Evolutionary conservation across 2,329 filamentous ascomycete genomes (phyloP).

Genomic region (Talaromyces amestolkiae): DNA sequence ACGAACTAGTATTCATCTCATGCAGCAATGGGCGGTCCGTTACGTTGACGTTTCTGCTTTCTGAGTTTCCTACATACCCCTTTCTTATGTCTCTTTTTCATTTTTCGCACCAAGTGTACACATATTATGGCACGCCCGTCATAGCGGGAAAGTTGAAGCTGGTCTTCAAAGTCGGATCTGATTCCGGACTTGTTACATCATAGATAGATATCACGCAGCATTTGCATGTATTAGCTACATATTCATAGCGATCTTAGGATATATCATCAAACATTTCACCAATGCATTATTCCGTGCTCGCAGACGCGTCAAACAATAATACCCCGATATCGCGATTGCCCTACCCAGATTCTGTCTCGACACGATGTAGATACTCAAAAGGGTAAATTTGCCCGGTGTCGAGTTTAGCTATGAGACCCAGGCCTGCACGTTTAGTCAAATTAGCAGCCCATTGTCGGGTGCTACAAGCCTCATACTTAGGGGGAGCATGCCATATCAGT

Average conservation of each 20-base stretch:
- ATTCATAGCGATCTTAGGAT: background rate
- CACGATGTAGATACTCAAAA: background rate
- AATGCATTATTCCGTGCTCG: background rate
- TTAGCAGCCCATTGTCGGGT: background rate
- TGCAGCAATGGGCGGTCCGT: background rate
- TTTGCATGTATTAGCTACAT: conserved; percentile 4
- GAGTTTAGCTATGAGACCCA: background rate
- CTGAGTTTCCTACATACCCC: background rate
- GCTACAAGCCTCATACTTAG: background rate
- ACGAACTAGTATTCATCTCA: conserved; percentile 6
- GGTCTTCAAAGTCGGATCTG: conserved; percentile 9
- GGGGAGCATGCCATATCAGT: background rate
- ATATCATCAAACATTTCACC: background rate
- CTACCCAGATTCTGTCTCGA: background rate
- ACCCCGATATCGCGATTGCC: background rate
- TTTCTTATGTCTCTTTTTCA: background rate
- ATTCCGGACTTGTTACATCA: background rate
- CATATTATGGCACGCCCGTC: conserved; percentile 8
- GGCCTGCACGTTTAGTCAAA: background rate
- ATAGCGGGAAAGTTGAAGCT: conserved; percentile 6
- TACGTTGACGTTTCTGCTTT: background rate
- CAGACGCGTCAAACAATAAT: background rate
- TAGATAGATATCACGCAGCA: conserved; percentile 9
- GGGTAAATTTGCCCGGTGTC: background rate
- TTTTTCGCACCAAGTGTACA: conserved; percentile 7